Evolutionary conservation across 2,329 filamentous ascomycete species (phyloP), one percentile per base, ranked within the genome.

Genomic region (Sclerotinia nivalis): DNA sequence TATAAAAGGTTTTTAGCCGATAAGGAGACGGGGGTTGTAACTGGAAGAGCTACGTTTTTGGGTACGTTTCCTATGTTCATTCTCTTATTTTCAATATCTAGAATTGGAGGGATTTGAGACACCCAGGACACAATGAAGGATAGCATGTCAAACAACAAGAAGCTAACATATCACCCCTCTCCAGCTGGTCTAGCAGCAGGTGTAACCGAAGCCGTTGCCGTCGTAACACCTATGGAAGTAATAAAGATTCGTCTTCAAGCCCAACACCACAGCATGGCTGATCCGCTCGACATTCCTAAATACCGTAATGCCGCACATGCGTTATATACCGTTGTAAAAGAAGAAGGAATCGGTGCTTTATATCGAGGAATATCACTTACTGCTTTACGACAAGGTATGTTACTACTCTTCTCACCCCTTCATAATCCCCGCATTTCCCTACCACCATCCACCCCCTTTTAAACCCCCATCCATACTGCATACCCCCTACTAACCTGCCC

Each of bases 141-240:
- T 10, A 66, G 13, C 4, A 52, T 13, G 18, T 7, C n/a, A 25
- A 52, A 8, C 7, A 25, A 60, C 31, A 31, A 8, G 15, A 25
- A 18, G 50, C 50, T 66, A 43, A 69, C 34, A 55, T 25, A 13
- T 0, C 4, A 9, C 25, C n/a, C 31, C 8, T 12, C 13, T 47
- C 66, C 73, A 89, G 93, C 96, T 76, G 96, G 96, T 78, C 89
- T 99, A 59, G 88, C 92, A 34, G 96, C 96, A 37, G 96, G 96
- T 82, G 89, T 99, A 25, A 98, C 96, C 28, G 96, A 99, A 86
- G 96, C 96, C 74, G 95, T 99, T 58, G 91, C 92, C 62, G 93
- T 99, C 66, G 96, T 99, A 69, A 97, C 94, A 43, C 96, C 96
- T 8, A 99, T 99, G 96, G 96, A 99, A 84, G 96, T 99, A 72